phyloP scores from a whole-genome alignment of 2,329 filamentous ascomycete genomes.

The Aphanocladium album region DNA sequence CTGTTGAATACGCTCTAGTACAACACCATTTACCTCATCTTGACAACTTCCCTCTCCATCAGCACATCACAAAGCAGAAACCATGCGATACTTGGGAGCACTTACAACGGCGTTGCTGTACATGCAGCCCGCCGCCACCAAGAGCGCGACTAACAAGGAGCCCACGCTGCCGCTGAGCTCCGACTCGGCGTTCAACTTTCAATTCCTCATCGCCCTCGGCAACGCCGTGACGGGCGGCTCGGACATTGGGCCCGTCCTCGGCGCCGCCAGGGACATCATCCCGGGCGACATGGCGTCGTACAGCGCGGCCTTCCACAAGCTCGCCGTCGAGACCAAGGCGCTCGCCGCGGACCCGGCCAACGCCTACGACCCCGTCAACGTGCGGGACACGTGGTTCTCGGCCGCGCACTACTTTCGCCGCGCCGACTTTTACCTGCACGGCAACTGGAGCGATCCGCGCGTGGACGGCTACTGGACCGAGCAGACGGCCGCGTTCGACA shows the following conservation, averaged over 20 bases:
- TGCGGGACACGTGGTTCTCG: conserved; percentile 23
- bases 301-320: conserved; percentile 11
- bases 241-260: conserved; percentile 11
- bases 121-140: not conserved
- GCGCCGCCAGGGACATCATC: conserved; percentile 14
- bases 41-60: not conserved
- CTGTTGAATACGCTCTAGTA: too few relatives aligned
- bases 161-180: conserved; percentile 9
- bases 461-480: conserved; percentile 29
- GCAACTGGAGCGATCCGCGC: conserved; percentile 31
- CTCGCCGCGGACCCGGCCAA: conserved; percentile 6
- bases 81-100: not conserved
- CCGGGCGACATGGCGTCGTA: conserved; percentile 15
- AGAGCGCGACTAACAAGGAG: not conserved
- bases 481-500: conserved; percentile 30
- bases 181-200: conserved; percentile 13
- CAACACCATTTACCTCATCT: not conserved
- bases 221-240: conserved; percentile 3
- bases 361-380: conserved; percentile 10
- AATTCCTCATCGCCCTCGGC: conserved; percentile 10
- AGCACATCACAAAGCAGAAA: not conserved
- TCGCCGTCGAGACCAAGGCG: conserved; percentile 13
- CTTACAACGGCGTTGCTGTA: not conserved
- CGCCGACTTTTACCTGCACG: conserved; percentile 34
- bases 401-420: conserved; percentile 33